These are phyloP conservation scores for Silene uniflora DNA, from an alignment of 148 eudicot species.

Conservation along the genomic window DNA sequence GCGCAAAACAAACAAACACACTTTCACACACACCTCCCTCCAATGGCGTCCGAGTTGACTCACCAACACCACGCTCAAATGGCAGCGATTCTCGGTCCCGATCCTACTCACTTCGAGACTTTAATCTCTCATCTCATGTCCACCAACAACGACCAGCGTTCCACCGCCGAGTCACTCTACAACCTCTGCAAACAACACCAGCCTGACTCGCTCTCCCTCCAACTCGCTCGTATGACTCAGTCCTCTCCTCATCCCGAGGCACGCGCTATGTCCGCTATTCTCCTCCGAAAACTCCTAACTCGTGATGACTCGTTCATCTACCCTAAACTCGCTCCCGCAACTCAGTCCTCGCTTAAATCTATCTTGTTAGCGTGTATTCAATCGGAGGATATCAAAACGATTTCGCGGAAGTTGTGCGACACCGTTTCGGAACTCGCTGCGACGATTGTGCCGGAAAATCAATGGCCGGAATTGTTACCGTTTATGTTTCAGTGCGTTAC, in stretches of 20 bases:
- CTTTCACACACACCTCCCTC: background rate
- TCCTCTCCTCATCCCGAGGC: conserved; percentile 40
- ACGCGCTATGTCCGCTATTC: conserved; percentile 51
- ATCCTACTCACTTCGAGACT: conserved; percentile 54
- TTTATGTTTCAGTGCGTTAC: conserved; percentile 74
- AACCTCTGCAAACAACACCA: conserved; percentile 53
- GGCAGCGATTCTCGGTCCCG: conserved; percentile 49
- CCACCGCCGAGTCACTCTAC: conserved; percentile 58
- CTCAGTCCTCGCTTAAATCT: conserved; percentile 57
- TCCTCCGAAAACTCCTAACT: conserved; percentile 46
- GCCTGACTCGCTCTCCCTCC: conserved; percentile 45
- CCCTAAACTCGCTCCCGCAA: conserved; percentile 50
- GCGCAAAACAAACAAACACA: conserved; percentile 19
- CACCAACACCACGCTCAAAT: conserved; percentile 45
- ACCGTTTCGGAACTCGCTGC: conserved; percentile 78
- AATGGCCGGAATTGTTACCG: conserved; percentile 76
- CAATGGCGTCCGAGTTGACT: conserved; percentile 49
- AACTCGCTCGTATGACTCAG: conserved; percentile 44
- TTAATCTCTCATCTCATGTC: conserved; percentile 67
- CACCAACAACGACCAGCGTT: conserved; percentile 50
- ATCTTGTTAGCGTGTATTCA: conserved; percentile 49
- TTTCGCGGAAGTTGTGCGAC: conserved; percentile 65
- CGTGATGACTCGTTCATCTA: conserved; percentile 39
- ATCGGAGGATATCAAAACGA: conserved; percentile 51
- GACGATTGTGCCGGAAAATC: conserved; percentile 58